Base-by-base conservation (phyloP, 1,139 yeast genomes). In the Candida tropicalis region DNA sequence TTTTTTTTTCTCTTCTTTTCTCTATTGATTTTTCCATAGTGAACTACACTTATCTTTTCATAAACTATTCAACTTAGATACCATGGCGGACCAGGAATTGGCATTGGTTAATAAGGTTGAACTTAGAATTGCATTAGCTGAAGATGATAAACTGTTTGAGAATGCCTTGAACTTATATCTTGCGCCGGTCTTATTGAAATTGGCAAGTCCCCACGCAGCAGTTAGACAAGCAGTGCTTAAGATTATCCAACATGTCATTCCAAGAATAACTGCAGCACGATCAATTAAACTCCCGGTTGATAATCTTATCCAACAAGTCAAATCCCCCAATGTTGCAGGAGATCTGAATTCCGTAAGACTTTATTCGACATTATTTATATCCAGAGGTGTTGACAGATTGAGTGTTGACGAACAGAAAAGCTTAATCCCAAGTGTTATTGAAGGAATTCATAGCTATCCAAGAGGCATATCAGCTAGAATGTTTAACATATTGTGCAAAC, bases 81-180 rank as follows among this genome's bases (percentile, higher is more conserved):
- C 40, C 26, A 73, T 70, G 75, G 69, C 75, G 48, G 77, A 72
- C 7, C 66, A 73, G 33, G 93, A 86, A 57, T 64, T 81, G 45
- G 69, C 77, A 2, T 66, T 86, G 46, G 73, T 87, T 35, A 81
- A 81, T 57, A 84, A 81, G 57, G 98, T 89, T 1, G 99, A 93
- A 63, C 77, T 93, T 39, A 72, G 91, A 40, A 73, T 93, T 35
- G 95, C 96, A 1, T 67, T 93, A 39, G 90, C 98, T 0, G 80
- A 79, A 42, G 70, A 82, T 1, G 87, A 84, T 43, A 71, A 65
- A 2, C 86, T 85, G 55, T 76, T 90, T 43, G 84, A 87, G 55
- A 61, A 73, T 6, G 67, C 84, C 10, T 61, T 93, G 33, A 73
- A 73, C 15, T 62, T 79, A 1, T 93, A 87, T 58, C 70, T 93